Conservation (phyloP, 73 alveolate genomes). For the Symbiodinium pilosum region DNA sequence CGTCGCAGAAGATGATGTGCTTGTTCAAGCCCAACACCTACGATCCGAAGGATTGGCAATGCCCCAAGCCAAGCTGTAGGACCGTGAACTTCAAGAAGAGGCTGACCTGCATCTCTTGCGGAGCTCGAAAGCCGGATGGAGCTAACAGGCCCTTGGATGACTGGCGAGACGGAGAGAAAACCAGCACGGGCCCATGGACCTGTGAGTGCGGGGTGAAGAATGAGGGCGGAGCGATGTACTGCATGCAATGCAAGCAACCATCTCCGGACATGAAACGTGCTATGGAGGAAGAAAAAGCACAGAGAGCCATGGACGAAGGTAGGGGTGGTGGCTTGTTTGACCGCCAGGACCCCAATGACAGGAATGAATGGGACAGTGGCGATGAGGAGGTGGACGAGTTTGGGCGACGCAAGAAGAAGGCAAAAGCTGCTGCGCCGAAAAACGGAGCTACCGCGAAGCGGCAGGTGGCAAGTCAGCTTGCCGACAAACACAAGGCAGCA, state of each 20-base stretch:
- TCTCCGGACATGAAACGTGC: slow-evolving; percentile 66
- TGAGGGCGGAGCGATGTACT: slow-evolving; percentile 88
- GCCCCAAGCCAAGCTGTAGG: slow-evolving; percentile 93
- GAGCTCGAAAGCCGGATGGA: slow-evolving; percentile 79
- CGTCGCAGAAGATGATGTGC: slow-evolving; percentile 45
- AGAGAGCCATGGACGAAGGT: slow-evolving; percentile 89
- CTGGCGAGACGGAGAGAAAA: slow-evolving; percentile 91
- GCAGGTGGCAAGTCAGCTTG: neutral
- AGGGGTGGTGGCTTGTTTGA: slow-evolving; percentile 79
- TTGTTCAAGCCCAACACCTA: slow-evolving; percentile 76
- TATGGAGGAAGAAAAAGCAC: slow-evolving; percentile 52
- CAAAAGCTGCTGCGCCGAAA: neutral
- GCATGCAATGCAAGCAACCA: slow-evolving; percentile 92
- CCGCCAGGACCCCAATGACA: slow-evolving; percentile 79
- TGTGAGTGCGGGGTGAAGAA: slow-evolving; percentile 50
- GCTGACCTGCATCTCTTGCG: slow-evolving; percentile 85
- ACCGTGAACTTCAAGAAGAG: slow-evolving; percentile 90
- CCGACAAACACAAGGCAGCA: slow-evolving; percentile 20
- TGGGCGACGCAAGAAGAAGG: neutral
- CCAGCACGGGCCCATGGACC: slow-evolving; percentile 78
- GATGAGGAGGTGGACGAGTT: slow-evolving; percentile 87
- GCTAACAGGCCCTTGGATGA: slow-evolving; percentile 61
- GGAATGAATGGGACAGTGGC: slow-evolving; percentile 84
- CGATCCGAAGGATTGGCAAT: slow-evolving; percentile 92
- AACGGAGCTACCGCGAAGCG: neutral